phyloP scores from a whole-genome alignment of 805 yeast genomes.

The Yarrowia osloensis region DNA sequence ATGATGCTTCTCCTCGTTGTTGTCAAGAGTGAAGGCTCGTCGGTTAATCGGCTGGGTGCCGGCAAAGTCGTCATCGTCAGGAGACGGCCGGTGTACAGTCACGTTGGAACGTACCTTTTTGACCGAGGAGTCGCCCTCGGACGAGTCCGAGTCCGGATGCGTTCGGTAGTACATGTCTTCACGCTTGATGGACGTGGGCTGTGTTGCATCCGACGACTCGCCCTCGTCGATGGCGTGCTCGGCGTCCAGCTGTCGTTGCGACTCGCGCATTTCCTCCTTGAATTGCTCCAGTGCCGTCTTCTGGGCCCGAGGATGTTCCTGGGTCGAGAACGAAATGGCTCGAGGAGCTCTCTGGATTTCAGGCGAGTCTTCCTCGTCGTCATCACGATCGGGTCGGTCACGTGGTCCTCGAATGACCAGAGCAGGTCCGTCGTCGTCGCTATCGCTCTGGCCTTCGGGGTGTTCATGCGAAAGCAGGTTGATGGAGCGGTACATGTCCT shows the following conservation, averaged over 20 bases:
- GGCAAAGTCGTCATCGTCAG: slow-evolving; percentile 7
- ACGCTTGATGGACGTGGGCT: slow-evolving; percentile 6
- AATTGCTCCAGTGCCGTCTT: slow-evolving; percentile 2
- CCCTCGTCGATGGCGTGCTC: slow-evolving; percentile 16
- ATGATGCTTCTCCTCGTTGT: background rate
- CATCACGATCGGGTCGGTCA: slow-evolving; percentile 42
- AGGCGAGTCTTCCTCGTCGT: slow-evolving; percentile 32
- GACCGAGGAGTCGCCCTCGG: slow-evolving; percentile 4
- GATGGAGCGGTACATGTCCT: slow-evolving; percentile 81
- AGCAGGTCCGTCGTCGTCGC: slow-evolving; percentile 69
- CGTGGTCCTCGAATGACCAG: slow-evolving; percentile 76
- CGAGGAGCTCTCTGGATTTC: background rate
- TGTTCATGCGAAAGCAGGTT: slow-evolving; percentile 55
- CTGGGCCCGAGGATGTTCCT: slow-evolving; percentile 13
- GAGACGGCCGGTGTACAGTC: background rate
- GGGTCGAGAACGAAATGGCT: slow-evolving; percentile 24
- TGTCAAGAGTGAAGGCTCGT: slow-evolving; percentile 3
- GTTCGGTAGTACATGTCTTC: slow-evolving; percentile 11
- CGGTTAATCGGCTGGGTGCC: background rate
- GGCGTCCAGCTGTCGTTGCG: background rate
- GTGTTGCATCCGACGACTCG: slow-evolving; percentile 15
- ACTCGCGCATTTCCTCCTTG: slow-evolving; percentile 12
- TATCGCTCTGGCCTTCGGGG: slow-evolving; percentile 37
- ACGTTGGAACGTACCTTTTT: slow-evolving; percentile 23
- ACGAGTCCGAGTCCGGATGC: slow-evolving; percentile 6